Conservation (phyloP, 768 basidiomycete genomes). For the Termitomyces sp. region DNA sequence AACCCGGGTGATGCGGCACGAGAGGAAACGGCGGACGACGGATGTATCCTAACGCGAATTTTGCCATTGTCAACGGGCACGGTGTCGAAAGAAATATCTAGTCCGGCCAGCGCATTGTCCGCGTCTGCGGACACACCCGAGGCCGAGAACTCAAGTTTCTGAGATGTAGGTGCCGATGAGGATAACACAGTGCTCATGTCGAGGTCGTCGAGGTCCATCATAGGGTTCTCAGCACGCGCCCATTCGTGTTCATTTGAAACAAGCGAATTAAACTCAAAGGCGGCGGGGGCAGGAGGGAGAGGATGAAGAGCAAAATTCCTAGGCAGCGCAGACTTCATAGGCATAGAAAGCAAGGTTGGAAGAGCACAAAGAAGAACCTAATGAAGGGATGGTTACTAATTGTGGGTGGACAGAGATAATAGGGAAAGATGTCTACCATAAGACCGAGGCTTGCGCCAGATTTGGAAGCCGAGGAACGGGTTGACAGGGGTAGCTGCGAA, state of each 20-base stretch:
- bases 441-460: slow-evolving; percentile 63
- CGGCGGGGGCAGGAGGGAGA: slow-evolving; percentile 34
- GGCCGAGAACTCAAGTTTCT: slow-evolving; percentile 55
- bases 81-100: slow-evolving; percentile 73
- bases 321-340: slow-evolving; percentile 48
- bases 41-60: slow-evolving; percentile 70
- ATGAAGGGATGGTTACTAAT: slow-evolving; percentile 19
- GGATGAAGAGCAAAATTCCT: slow-evolving; percentile 49
- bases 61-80: slow-evolving; percentile 59
- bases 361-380: slow-evolving; percentile 76
- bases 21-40: slow-evolving; percentile 41
- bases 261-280: slow-evolving; percentile 43
- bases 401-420: slow-evolving; percentile 4
- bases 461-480: slow-evolving; percentile 36
- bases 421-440: slow-evolving; percentile 48
- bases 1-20: slow-evolving; percentile 30
- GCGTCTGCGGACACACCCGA: slow-evolving; percentile 35
- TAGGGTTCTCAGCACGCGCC: slow-evolving; percentile 31
- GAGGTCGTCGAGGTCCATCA: slow-evolving; percentile 46
- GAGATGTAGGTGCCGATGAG: slow-evolving; percentile 26
- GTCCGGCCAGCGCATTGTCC: slow-evolving; percentile 42
- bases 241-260: slow-evolving; percentile 53
- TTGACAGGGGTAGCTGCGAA: slow-evolving; percentile 38
- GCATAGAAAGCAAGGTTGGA: slow-evolving; percentile 66
- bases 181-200: slow-evolving; percentile 25